Conservation (phyloP, 345 rosid species). For the Carallia pectinifolia region DNA sequence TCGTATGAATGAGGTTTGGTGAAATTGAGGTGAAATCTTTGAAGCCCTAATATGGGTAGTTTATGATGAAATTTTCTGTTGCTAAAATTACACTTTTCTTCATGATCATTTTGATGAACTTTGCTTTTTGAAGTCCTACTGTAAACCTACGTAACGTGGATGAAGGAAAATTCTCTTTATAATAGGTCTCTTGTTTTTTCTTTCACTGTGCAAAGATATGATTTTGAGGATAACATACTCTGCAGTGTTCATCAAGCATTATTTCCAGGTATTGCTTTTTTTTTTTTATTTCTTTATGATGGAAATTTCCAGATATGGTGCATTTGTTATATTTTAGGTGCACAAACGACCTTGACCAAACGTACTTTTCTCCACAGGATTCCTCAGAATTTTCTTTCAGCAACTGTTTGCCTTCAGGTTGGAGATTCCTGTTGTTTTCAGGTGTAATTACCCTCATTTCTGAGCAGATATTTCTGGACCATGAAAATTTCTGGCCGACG, state of each 20-base stretch:
- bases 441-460: conserved; percentile 46
- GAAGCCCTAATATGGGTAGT: background rate
- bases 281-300: background rate
- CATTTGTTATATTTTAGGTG: conserved; percentile 5
- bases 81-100: too few relatives aligned
- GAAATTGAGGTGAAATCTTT: background rate
- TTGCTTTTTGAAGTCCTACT: too few relatives aligned
- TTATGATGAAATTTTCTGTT: too few relatives aligned
- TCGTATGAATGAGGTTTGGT: background rate
- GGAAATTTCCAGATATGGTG: background rate
- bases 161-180: too few relatives aligned
- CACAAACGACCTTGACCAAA: background rate
- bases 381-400: conserved; percentile 58
- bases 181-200: background rate
- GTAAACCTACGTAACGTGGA: too few relatives aligned
- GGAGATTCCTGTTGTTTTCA: conserved; percentile 56
- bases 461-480: conserved; percentile 29
- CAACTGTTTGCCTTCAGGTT: conserved; percentile 72
- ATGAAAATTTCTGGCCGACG: conserved; percentile 27
- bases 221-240: conserved; percentile 71
- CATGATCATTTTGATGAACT: too few relatives aligned
- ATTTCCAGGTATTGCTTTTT: conserved; percentile 61
- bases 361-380: conserved; percentile 36
- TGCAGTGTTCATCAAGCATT: conserved; percentile 51
- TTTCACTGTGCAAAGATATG: conserved; percentile 77